Conservation (phyloP, 352 stramenopile genomes). For the Lagenidium sp. region DNA sequence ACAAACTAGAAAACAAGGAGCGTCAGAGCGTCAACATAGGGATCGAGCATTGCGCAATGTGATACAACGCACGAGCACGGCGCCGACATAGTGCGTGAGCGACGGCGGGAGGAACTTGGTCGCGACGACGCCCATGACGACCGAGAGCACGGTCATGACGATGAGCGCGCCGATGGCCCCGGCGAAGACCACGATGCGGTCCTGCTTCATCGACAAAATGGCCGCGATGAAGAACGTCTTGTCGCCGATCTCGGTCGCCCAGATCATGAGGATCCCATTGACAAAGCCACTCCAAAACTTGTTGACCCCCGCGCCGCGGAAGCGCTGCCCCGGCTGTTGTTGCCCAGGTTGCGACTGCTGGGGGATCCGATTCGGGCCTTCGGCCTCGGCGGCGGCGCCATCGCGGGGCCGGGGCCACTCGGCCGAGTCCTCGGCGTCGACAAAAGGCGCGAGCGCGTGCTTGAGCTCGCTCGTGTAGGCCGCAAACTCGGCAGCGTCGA, state of each 20-base stretch:
- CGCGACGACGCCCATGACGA: constrained; percentile 95
- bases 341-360: too few species aligned
- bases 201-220: constrained; percentile 96
- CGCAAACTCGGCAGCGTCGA: constrained; percentile 59
- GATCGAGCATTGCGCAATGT: background rate
- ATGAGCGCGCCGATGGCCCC: constrained; percentile 93
- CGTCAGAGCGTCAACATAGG: background rate
- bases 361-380: background rate
- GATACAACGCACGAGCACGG: constrained; percentile 52
- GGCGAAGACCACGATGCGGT: constrained; percentile 93
- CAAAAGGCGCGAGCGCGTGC: constrained; percentile 39
- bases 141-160: constrained; percentile 97
- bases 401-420: too few species aligned
- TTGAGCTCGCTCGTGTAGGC: constrained; percentile 46
- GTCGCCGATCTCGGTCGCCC: constrained; percentile 98
- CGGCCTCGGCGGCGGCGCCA: background rate
- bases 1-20: constrained; percentile 79
- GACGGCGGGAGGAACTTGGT: constrained; percentile 90
- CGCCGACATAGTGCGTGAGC: constrained; percentile 96
- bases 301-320: constrained; percentile 27
- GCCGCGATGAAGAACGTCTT: constrained; percentile 99
- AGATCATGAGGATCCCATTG: constrained; percentile 92
- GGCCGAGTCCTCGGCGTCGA: too few species aligned
- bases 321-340: constrained; percentile 33
- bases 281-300: constrained; percentile 86